These are phyloP conservation scores for Fusarium sp. DNA, from an alignment of 2,329 filamentous ascomycete genomes.

Conservation along the genomic window DNA sequence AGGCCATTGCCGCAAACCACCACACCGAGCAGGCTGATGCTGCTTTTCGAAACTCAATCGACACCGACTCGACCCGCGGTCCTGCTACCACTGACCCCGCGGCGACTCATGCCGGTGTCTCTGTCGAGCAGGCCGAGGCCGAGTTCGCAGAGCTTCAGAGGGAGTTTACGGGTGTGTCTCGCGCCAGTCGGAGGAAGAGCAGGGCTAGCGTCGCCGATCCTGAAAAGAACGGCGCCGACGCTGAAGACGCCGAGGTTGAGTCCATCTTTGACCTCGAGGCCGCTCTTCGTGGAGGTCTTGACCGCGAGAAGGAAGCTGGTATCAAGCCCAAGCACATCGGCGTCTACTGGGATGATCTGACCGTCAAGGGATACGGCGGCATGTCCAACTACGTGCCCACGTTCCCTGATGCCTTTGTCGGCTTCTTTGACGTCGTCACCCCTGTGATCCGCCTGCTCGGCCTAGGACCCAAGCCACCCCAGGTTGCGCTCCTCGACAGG, in stretches of 20 bases:
- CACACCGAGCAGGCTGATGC: constrained; percentile 40
- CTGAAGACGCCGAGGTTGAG: constrained; percentile 55
- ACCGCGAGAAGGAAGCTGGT: constrained; percentile 77
- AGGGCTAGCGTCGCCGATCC: constrained; percentile 55
- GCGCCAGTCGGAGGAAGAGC: constrained; percentile 53
- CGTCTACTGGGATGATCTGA: constrained; percentile 80
- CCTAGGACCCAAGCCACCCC: constrained; percentile 70
- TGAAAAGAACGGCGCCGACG: constrained; percentile 62
- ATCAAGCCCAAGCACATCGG: constrained; percentile 84
- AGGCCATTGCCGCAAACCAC: constrained; percentile 44
- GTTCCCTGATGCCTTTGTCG: constrained; percentile 79
- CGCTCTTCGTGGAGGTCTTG: constrained; percentile 74
- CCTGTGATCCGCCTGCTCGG: constrained; percentile 72
- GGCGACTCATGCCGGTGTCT: constrained; percentile 58
- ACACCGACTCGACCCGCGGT: constrained; percentile 45
- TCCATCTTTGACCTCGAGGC: constrained; percentile 77
- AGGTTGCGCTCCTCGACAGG: constrained; percentile 76
- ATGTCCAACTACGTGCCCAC: constrained; percentile 76
- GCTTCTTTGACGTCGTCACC: constrained; percentile 78
- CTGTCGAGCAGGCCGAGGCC: constrained; percentile 72
- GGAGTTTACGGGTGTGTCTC: constrained; percentile 66
- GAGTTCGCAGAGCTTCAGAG: constrained; percentile 75
- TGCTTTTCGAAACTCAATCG: constrained; percentile 36
- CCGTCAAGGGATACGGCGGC: constrained; percentile 78
- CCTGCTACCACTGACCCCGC: constrained; percentile 35